A percentile compares a stretch with the other conserved stretches of the same genome.
Evolutionary conservation across 441 rosid genomes (phyloP).

Genomic region (Gossypium davidsonii): DNA sequence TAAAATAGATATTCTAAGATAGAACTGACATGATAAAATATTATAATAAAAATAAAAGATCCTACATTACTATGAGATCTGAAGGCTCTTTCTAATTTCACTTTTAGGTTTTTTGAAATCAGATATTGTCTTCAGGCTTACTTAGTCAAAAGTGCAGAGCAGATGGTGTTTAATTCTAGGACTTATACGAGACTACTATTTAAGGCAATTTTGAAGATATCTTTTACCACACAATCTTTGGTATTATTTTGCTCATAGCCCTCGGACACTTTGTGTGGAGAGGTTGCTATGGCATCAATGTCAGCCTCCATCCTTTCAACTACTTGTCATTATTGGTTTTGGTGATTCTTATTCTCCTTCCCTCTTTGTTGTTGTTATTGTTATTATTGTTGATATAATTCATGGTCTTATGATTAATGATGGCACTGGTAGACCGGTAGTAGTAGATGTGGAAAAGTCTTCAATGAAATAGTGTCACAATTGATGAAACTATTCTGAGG

Average conservation of each 20-base stretch:
- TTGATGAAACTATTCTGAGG: background rate
- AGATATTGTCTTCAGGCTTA: background rate
- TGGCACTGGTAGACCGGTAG: background rate
- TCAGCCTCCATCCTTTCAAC: background rate
- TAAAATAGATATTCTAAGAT: too few relatives aligned
- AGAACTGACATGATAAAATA: too few relatives aligned
- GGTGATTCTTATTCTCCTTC: background rate
- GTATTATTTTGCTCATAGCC: background rate
- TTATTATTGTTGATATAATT: background rate
- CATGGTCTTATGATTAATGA: background rate
- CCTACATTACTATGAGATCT: background rate
- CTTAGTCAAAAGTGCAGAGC: background rate
- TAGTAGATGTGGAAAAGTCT: slow-evolving; percentile 4
- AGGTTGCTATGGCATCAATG: slow-evolving; percentile 10
- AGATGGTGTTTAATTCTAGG: background rate
- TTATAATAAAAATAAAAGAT: too few relatives aligned
- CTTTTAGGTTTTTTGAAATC: background rate
- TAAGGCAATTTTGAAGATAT: background rate
- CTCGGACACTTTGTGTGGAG: background rate
- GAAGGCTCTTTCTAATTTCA: slow-evolving; percentile 6
- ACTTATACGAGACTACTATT: background rate
- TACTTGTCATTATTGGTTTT: background rate
- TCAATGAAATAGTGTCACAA: background rate
- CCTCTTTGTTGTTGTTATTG: background rate
- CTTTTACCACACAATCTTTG: background rate